Evolutionary conservation across 202 grass and related monocot genomes (phyloP).

Genomic region (Alloteropsis angusta): DNA sequence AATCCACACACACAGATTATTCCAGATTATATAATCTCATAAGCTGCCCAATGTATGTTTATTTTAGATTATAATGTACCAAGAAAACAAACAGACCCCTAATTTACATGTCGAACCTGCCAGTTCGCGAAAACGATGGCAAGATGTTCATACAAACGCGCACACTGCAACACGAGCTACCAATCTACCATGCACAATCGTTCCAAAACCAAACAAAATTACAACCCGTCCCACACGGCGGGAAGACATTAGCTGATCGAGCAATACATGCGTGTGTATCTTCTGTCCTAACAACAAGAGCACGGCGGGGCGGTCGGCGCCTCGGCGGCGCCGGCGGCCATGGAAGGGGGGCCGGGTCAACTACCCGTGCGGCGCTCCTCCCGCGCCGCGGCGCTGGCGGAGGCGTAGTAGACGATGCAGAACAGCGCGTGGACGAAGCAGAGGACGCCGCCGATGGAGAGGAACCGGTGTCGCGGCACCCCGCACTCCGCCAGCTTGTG

Average conservation of each 20-base stretch:
- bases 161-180: neutral
- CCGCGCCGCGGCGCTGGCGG: conserved; percentile 38
- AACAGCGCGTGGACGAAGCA: conserved; percentile 75
- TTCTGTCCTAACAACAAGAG: neutral
- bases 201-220: neutral
- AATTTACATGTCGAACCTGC: neutral
- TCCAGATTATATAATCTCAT: no score
- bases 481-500: conserved; percentile 37
- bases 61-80: no score
- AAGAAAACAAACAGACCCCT: no score
- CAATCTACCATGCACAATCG: neutral
- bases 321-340: no score
- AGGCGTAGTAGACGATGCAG: conserved; percentile 68
- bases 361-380: conserved; percentile 28
- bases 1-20: no score
- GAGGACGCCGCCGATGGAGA: conserved; percentile 64
- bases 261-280: neutral
- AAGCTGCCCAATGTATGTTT: no score
- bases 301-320: neutral
- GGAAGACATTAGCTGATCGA: neutral
- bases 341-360: neutral
- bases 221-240: neutral
- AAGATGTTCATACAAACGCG: neutral
- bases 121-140: neutral
- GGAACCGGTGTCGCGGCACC: conserved; percentile 47